phyloP scores from a whole-genome alignment of 228 moss, liverwort and hornwort genomes.

The Sphagnum magellanicum region DNA sequence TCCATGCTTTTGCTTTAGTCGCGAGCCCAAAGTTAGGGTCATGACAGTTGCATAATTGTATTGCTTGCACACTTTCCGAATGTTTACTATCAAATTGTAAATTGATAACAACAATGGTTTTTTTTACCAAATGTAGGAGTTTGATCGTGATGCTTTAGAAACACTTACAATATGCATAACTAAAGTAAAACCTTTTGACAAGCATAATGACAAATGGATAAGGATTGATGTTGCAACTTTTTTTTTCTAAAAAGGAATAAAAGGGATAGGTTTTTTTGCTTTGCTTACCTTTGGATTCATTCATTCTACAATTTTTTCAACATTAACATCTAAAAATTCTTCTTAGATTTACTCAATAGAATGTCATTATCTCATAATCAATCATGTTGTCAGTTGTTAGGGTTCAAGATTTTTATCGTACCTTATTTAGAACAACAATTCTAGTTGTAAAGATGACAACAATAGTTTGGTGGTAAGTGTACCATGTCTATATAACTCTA shows the following conservation, averaged over 20 bases:
- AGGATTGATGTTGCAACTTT: conserved; percentile 10
- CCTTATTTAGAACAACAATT: neutral
- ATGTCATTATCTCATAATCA: neutral
- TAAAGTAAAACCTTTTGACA: conserved; percentile 7
- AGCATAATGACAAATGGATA: conserved; percentile 13
- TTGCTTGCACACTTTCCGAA: too few species aligned
- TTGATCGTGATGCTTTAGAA: conserved; percentile 45
- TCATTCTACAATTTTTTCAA: neutral
- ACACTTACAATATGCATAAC: conserved; percentile 15
- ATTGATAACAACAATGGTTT: too few species aligned
- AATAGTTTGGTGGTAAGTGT: too few species aligned
- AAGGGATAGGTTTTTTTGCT: conserved; percentile 19
- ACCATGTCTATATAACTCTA: too few species aligned
- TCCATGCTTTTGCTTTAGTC: too few species aligned
- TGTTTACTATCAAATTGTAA: too few species aligned
- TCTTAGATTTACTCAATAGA: neutral
- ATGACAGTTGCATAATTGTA: too few species aligned
- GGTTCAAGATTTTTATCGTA: neutral
- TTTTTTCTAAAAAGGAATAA: conserved; percentile 6
- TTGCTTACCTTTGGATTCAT: neutral
- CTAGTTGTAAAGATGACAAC: too few species aligned
- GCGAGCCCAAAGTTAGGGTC: too few species aligned
- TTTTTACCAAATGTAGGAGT: conserved; percentile 14
- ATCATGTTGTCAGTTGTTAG: neutral
- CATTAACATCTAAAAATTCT: neutral